phyloP scores from a whole-genome alignment of 1,139 yeast species.

The Candida gigantensis region DNA sequence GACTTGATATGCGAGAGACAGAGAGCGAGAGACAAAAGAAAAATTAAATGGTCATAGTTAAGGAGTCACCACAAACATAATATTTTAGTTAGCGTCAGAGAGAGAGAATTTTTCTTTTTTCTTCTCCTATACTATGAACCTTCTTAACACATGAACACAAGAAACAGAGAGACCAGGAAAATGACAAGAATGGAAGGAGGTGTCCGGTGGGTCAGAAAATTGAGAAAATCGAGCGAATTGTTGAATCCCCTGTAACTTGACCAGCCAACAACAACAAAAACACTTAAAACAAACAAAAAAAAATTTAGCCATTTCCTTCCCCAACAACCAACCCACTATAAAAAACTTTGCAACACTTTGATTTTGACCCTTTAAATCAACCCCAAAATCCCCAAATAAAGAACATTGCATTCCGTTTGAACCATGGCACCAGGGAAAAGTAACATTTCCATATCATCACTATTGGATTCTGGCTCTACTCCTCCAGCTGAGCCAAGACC shows the following conservation, averaged over 20 bases:
- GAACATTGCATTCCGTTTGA: too few relatives aligned
- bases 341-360: constrained; percentile 6
- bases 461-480: constrained; percentile 15
- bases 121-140: too few relatives aligned
- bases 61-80: neutral
- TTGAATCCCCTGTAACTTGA: too few relatives aligned
- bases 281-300: neutral
- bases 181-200: too few relatives aligned
- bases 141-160: too few relatives aligned
- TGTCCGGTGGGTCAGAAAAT: too few relatives aligned
- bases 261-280: neutral
- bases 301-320: too few relatives aligned
- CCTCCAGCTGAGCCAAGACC: constrained; percentile 5
- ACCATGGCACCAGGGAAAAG: constrained; percentile 14
- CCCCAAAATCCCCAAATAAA: too few relatives aligned
- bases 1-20: neutral
- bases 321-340: too few relatives aligned
- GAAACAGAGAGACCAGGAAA: too few relatives aligned
- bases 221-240: too few relatives aligned
- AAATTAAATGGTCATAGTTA: constrained; percentile 1
- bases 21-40: neutral
- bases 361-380: neutral
- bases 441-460: constrained; percentile 29
- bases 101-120: too few relatives aligned
- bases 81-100: neutral